phyloP scores from a whole-genome alignment of 768 basidiomycete genomes.

The Tylopilus subfusipes region DNA sequence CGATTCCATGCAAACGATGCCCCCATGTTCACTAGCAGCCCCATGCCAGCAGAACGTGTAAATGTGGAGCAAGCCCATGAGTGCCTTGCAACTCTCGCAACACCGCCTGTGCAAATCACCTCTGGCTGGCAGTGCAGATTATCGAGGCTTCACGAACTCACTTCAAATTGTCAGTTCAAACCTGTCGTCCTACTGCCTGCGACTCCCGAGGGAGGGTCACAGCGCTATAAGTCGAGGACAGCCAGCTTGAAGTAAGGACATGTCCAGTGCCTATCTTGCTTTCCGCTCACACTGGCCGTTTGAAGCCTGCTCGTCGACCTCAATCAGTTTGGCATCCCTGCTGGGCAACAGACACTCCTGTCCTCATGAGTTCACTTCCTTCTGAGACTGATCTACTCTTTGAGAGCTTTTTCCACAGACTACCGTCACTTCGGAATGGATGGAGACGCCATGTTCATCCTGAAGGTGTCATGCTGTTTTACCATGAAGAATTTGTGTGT shows the following conservation, averaged over 20 bases:
- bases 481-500: constrained; percentile 12
- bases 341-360: constrained; percentile 8
- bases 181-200: neutral
- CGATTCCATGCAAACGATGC: neutral
- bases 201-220: constrained; percentile 11
- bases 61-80: neutral
- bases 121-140: neutral
- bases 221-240: constrained; percentile 5
- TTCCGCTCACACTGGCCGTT: neutral
- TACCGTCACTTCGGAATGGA: neutral
- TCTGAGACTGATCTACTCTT: neutral
- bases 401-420: neutral
- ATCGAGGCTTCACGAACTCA: neutral
- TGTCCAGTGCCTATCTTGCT: neutral
- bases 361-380: constrained; percentile 2
- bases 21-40: neutral
- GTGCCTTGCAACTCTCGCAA: neutral
- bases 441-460: constrained; percentile 15
- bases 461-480: constrained; percentile 13
- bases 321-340: neutral
- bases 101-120: neutral
- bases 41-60: neutral
- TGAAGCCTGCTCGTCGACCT: neutral
- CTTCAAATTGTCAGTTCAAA: neutral
- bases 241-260: neutral